Conservation (phyloP, 2,329 filamentous ascomycete species). For the Kalaharituber pfeilii region DNA sequence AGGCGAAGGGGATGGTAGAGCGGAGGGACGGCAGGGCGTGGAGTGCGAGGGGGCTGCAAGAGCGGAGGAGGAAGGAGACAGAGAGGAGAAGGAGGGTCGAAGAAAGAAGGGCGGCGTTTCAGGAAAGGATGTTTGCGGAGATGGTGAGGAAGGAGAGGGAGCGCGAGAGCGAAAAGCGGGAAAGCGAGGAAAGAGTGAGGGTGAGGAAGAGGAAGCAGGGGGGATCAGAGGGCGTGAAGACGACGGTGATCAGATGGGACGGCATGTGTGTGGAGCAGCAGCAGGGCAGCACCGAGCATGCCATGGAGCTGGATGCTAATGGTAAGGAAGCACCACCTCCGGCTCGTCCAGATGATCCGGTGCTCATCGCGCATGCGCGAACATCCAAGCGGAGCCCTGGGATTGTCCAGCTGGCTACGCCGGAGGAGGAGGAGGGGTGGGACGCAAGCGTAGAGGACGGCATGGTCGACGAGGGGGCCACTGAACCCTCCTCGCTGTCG, state of each 20-base stretch:
- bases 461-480: too few relatives aligned
- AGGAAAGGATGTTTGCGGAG: slow-evolving; percentile 7
- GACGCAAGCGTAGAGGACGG: too few relatives aligned
- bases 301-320: too few relatives aligned
- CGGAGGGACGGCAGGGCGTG: slow-evolving; percentile 8
- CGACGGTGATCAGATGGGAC: background rate
- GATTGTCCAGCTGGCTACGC: too few relatives aligned
- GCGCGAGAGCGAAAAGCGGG: background rate
- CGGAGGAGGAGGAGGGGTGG: too few relatives aligned
- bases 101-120: slow-evolving; percentile 6
- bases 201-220: background rate
- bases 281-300: too few relatives aligned
- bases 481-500: too few relatives aligned
- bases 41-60: slow-evolving; percentile 10
- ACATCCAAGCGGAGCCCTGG: too few relatives aligned
- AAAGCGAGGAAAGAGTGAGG: background rate
- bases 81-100: slow-evolving; percentile 14
- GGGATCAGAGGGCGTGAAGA: background rate
- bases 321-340: too few relatives aligned
- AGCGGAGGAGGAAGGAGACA: slow-evolving; percentile 7
- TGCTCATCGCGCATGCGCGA: too few relatives aligned
- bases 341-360: too few relatives aligned
- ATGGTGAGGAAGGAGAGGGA: slow-evolving; percentile 4
- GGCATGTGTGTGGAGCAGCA: too few relatives aligned
- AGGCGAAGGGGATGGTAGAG: slow-evolving; percentile 12